Percentiles rank a stretch among this genome's conserved stretches.
phyloP scores from a whole-genome alignment of 139 green algal genomes.

The Edaphochlamys debaryana region DNA sequence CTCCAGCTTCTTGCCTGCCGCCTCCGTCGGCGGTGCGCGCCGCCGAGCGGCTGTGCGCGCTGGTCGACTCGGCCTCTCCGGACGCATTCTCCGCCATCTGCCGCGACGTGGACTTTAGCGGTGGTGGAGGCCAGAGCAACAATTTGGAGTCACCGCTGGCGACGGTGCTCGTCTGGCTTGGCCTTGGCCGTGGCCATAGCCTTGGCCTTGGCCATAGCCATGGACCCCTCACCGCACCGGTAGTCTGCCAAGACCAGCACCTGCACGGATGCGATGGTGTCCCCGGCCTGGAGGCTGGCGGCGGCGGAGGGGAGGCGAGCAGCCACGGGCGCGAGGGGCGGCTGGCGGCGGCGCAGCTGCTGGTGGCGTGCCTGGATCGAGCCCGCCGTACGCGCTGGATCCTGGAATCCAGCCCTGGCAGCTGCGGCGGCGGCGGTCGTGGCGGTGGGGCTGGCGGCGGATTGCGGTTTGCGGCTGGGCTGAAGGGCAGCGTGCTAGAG shows the following conservation, averaged over 20 bases:
- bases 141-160: too few relatives aligned
- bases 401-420: background rate
- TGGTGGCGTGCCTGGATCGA: background rate
- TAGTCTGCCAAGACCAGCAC: too few relatives aligned
- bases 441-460: background rate
- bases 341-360: background rate
- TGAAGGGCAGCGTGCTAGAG: background rate
- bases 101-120: background rate
- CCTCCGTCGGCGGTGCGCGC: background rate
- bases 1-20: background rate
- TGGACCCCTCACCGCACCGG: too few relatives aligned
- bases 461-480: too few relatives aligned
- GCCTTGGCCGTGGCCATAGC: too few relatives aligned
- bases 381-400: constrained; percentile 5
- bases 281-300: too few relatives aligned
- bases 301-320: too few relatives aligned
- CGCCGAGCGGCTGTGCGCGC: background rate
- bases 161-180: background rate
- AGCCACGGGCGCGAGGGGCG: background rate
- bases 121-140: background rate
- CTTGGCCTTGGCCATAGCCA: too few relatives aligned
- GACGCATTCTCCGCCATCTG: constrained; percentile 17
- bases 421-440: background rate
- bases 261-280: too few relatives aligned
- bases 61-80: background rate